phyloP scores from a whole-genome alignment of 2,329 filamentous ascomycete genomes.

The Ceratocystis harringtonii region DNA sequence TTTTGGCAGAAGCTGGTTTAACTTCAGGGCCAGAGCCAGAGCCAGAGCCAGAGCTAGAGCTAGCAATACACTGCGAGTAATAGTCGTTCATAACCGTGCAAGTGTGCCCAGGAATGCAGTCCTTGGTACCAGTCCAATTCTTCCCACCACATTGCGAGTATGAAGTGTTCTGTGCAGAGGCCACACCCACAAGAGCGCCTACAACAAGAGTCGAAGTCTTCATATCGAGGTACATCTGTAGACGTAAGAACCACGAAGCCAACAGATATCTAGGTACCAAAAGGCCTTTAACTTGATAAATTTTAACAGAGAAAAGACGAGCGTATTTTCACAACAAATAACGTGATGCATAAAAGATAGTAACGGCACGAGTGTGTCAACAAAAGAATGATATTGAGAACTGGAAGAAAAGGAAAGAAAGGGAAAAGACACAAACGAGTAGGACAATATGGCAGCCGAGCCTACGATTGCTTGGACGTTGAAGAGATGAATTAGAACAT shows the following conservation, averaged over 20 bases:
- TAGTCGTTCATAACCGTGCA: constrained; percentile 1
- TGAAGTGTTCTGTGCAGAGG: constrained; percentile 1
- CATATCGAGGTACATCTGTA: not conserved
- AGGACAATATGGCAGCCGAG: constrained; percentile 3
- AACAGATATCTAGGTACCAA: not conserved
- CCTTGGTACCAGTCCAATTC: not conserved
- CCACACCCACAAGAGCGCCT: not conserved
- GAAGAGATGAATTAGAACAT: not conserved
- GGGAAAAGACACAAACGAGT: not conserved
- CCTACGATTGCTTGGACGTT: not conserved
- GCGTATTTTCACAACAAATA: not conserved
- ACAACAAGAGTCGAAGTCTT: not conserved
- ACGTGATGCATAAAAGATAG: not conserved
- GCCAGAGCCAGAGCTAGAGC: not conserved
- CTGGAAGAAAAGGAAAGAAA: not conserved
- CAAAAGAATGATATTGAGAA: not conserved
- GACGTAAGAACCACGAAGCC: not conserved
- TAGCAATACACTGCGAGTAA: constrained; percentile 4
- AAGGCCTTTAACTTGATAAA: not conserved
- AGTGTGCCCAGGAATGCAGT: not conserved
- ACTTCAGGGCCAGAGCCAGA: not conserved
- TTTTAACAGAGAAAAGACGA: not conserved
- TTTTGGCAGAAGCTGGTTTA: not conserved
- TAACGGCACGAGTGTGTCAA: not conserved
- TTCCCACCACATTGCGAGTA: constrained; percentile 3